Evolutionary conservation across 257 asterid species (phyloP), one percentile per base, ranked within the genome.

Genomic region (Apocynum venetum): DNA sequence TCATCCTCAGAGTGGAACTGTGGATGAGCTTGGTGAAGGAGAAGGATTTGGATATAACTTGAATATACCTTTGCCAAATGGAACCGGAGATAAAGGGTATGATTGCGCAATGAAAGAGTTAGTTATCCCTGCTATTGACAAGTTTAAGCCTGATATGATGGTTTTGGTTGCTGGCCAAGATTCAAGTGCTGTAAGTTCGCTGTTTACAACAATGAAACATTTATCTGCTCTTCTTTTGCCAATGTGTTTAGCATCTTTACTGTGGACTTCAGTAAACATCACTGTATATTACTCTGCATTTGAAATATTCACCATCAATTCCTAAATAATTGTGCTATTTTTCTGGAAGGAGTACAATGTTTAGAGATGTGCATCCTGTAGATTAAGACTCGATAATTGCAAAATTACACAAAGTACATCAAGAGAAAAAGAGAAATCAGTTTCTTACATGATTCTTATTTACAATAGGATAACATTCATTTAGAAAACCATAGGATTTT

Each of bases 111-210:
- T 93, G 89, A 72, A 49, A 11, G 88, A 89, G 31, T 65, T 93
- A 80, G 96, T 90, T 52, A 82, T 81, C 43, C 97, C 94, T 71
- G 96, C 97, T 41, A 57, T 95, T 48, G 83, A 86, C 73, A 87
- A 83, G 72, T 95, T 95, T 68, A 88, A 80, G 79, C 99, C 99
- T 8, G 87, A 87, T 44, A 83, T 93, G 86, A 69, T 93, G 77
- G 88, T 95, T 80, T 85, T 95, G 72, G 98, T 90, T 66, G 84
- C 91, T 73, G 99, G 99, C 76, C 97, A 88, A 85, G 99, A 95
- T 80, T 93, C 99, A 43, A 91, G 97, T 77, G 98, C 97, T 15
- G 99, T 93, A 85, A 93, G 97, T 87, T 81, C 25, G 31, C 36
- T 17, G 15, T 1, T 76, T 69, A 6, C 43, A 35, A 4, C 43